Conservation (phyloP, 495 filamentous ascomycete species). For the Chaetomidium leptoderma region DNA sequence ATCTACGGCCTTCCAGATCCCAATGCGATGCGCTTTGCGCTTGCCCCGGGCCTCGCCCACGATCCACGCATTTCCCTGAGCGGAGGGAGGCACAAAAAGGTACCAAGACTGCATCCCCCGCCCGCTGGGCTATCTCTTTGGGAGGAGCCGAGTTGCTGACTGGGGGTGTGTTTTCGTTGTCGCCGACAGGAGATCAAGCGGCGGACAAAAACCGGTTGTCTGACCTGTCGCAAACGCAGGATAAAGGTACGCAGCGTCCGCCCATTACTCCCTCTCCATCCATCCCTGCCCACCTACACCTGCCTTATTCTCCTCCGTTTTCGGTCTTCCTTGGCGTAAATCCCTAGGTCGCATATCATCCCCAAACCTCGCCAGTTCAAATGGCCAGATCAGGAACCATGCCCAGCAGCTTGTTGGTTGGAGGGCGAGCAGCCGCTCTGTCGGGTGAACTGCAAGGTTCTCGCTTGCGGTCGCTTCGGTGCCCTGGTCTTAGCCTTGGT, state of each 20-base stretch:
- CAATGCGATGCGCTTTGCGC: slow-evolving; percentile 52
- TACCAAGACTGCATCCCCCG: slow-evolving; percentile 29
- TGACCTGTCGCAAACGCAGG: slow-evolving; percentile 93
- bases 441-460: slow-evolving; percentile 14
- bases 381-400: background rate
- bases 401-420: slow-evolving; percentile 11
- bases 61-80: slow-evolving; percentile 65
- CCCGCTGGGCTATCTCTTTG: background rate
- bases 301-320: background rate
- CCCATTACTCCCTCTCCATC: background rate
- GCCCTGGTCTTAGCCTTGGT: background rate
- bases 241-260: slow-evolving; percentile 77
- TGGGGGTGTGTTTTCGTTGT: slow-evolving; percentile 24
- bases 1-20: slow-evolving; percentile 33
- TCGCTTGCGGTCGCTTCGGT: slow-evolving; percentile 31
- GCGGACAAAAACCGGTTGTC: slow-evolving; percentile 93
- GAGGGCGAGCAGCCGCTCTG: background rate
- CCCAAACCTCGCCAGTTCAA: background rate
- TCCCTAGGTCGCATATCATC: background rate
- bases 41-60: slow-evolving; percentile 44
- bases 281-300: background rate
- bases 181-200: slow-evolving; percentile 80
- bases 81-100: slow-evolving; percentile 85
- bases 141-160: slow-evolving; percentile 16
- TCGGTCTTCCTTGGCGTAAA: background rate